These are phyloP conservation scores for Choiromyces venosus DNA, from an alignment of 495 filamentous ascomycete genomes.

Conservation along the genomic window DNA sequence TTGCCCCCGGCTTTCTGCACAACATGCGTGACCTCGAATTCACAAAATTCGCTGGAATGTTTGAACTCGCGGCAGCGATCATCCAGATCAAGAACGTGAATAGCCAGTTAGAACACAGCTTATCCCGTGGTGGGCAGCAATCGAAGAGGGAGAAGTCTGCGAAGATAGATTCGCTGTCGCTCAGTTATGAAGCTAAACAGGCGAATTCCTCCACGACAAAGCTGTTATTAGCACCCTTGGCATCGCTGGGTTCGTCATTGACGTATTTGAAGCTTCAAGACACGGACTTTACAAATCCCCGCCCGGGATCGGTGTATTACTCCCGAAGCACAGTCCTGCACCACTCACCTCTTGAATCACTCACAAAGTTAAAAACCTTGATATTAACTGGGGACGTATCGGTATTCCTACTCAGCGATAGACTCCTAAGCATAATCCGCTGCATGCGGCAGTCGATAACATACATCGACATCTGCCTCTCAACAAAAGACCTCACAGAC, in stretches of 20 bases:
- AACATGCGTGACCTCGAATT: slow-evolving; percentile 28
- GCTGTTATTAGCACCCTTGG: slow-evolving; percentile 13
- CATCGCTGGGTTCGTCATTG: slow-evolving; percentile 22
- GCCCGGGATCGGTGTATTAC: slow-evolving; percentile 24
- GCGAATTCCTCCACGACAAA: not conserved
- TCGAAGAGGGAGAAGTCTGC: slow-evolving; percentile 6
- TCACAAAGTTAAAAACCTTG: slow-evolving; percentile 28
- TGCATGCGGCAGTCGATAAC: slow-evolving; percentile 23
- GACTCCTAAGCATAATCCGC: slow-evolving; percentile 28
- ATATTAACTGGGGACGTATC: slow-evolving; percentile 34
- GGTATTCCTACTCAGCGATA: slow-evolving; percentile 31
- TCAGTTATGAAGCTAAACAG: slow-evolving; percentile 36
- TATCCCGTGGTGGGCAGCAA: slow-evolving; percentile 11
- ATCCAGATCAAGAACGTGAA: slow-evolving; percentile 19
- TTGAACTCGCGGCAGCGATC: slow-evolving; percentile 21
- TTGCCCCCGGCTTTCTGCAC: slow-evolving; percentile 23
- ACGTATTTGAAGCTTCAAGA: slow-evolving; percentile 36
- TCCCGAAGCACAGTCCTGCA: slow-evolving; percentile 17
- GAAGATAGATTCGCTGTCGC: slow-evolving; percentile 26
- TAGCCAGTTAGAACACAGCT: slow-evolving; percentile 23
- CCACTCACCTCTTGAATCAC: slow-evolving; percentile 35
- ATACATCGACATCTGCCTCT: slow-evolving; percentile 33
- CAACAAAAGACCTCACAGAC: slow-evolving; percentile 38
- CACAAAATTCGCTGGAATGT: slow-evolving; percentile 26
- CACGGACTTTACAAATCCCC: slow-evolving; percentile 20